Evolutionary conservation across 2,329 filamentous ascomycete genomes (phyloP).

Genomic region (Ceratocystiopsis minuta): DNA sequence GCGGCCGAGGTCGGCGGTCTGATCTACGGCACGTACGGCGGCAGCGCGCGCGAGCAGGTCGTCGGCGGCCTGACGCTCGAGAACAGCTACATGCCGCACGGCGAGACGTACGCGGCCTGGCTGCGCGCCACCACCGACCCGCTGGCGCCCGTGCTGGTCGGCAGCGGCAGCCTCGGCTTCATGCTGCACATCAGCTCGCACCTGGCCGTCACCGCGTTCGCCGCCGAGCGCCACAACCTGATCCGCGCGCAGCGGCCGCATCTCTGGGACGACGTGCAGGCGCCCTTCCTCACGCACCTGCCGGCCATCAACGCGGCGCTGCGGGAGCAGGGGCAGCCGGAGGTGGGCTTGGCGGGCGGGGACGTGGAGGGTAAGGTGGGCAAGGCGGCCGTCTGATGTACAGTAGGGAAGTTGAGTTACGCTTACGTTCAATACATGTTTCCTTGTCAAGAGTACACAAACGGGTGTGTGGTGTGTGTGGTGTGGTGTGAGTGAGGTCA

Average conservation of each 20-base stretch:
- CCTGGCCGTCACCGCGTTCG: conserved; percentile 1
- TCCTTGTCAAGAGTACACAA: too few relatives aligned
- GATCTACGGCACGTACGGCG: conserved; percentile 20
- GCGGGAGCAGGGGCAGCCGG: neutral
- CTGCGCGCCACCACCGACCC: conserved; percentile 10
- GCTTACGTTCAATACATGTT: too few relatives aligned
- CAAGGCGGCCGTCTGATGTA: too few relatives aligned
- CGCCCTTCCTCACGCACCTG: conserved; percentile 4
- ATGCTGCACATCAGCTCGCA: conserved; percentile 9
- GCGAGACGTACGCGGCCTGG: conserved; percentile 18
- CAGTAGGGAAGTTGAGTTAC: too few relatives aligned
- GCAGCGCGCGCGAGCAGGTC: conserved; percentile 11
- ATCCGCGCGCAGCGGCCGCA: conserved; percentile 1
- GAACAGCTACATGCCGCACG: conserved; percentile 19
- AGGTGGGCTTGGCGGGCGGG: neutral
- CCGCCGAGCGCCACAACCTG: neutral
- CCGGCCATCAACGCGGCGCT: conserved; percentile 2
- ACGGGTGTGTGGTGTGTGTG: too few relatives aligned
- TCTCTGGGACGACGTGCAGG: conserved; percentile 2
- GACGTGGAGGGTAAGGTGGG: neutral
- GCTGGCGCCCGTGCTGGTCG: conserved; percentile 2
- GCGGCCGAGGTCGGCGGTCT: conserved; percentile 39
- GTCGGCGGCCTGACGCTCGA: conserved; percentile 17
- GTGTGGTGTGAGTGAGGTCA: too few relatives aligned
- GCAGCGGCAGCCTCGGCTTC: conserved; percentile 4